Evolutionary conservation across 495 filamentous ascomycete species (phyloP), one percentile per base, ranked within the genome.

Genomic region (Pseudoneurospora amorphoporcata): DNA sequence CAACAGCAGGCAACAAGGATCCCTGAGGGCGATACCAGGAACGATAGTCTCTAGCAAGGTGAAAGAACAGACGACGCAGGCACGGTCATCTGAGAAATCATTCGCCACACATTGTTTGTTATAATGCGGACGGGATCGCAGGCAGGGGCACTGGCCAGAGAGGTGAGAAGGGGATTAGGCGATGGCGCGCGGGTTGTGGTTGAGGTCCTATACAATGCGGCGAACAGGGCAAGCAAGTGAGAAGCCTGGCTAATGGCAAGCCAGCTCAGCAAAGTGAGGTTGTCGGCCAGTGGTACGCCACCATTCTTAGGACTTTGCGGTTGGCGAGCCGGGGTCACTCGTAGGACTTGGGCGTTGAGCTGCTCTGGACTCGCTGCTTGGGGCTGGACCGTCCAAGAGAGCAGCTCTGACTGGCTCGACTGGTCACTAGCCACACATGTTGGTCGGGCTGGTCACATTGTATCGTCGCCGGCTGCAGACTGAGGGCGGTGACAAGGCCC

Each of bases 51-150:
- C 43, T 37, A 41, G 39, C 8, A 68, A 68, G 65, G 71, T 68
- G 69, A 75, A 69, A 58, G 42, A 73, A 74, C 43, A 72, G 73
- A 69, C 68, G 76, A 72, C 68, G 65, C 39, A 58, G 37, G 35
- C 43, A 39, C 73, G 69, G 69, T 70, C 70, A 73, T 71, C 35
- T 72, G 68, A 75, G n/a, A 61, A 73, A 72, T 74, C 71, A 78
- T 78, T 78, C 78, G 75, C 78, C 79, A 81, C 76, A 74, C 76
- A 79, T 79, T 80, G 53, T 79, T 80, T 79, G 77, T 77, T 80
- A 77, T 79, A 76, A 71, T 73, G 53, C 53, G 35, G 53, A 9
- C 53, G 23, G 23, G 23, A 61, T 61, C 23, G 53, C 29, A 2
- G 35, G 53, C 53, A 65, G 53, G 14, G 53, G 53, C 53, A 61